These are phyloP conservation scores for Hypoxylon sp. DNA, from an alignment of 2,329 filamentous ascomycete species.

Conservation along the genomic window DNA sequence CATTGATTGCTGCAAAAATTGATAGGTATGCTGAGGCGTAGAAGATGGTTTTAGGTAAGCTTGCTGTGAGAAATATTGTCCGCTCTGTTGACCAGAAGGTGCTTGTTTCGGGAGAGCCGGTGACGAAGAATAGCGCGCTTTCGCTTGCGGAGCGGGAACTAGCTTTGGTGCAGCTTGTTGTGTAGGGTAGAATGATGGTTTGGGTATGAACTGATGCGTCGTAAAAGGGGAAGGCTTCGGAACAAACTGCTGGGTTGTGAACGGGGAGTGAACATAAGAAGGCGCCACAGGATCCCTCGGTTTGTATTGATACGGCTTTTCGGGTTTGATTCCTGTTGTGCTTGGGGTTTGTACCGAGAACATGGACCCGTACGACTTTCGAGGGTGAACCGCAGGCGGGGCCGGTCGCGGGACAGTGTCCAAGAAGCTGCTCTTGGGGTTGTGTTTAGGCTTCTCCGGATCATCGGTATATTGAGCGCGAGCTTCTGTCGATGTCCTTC, in stretches of 20 bases:
- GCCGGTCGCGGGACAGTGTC: slow-evolving; percentile 73
- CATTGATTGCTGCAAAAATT: slow-evolving; percentile 19
- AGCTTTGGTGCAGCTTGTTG: slow-evolving; percentile 17
- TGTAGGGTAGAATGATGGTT: slow-evolving; percentile 22
- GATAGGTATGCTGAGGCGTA: slow-evolving; percentile 19
- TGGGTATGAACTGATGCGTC: slow-evolving; percentile 45
- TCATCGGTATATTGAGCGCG: slow-evolving; percentile 93
- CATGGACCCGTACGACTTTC: slow-evolving; percentile 49
- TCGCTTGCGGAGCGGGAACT: slow-evolving; percentile 13
- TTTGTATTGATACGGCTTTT: slow-evolving; percentile 55
- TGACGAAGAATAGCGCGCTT: slow-evolving; percentile 18
- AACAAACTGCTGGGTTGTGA: slow-evolving; percentile 55
- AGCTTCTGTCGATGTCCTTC: slow-evolving; percentile 87
- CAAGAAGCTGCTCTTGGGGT: slow-evolving; percentile 78
- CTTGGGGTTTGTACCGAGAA: slow-evolving; percentile 44
- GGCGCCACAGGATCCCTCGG: slow-evolving; percentile 49
- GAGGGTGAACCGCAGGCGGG: slow-evolving; percentile 44
- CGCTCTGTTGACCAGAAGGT: slow-evolving; percentile 20
- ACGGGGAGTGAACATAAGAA: slow-evolving; percentile 47
- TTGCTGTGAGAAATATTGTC: slow-evolving; percentile 7
- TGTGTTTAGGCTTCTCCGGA: slow-evolving; percentile 69
- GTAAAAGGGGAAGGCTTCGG: slow-evolving; percentile 48
- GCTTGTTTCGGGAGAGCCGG: slow-evolving; percentile 23
- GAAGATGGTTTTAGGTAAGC: slow-evolving; percentile 10
- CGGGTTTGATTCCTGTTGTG: slow-evolving; percentile 41